phyloP scores from a whole-genome alignment of 306 rosid species.

The Begonia fuchsioides region DNA sequence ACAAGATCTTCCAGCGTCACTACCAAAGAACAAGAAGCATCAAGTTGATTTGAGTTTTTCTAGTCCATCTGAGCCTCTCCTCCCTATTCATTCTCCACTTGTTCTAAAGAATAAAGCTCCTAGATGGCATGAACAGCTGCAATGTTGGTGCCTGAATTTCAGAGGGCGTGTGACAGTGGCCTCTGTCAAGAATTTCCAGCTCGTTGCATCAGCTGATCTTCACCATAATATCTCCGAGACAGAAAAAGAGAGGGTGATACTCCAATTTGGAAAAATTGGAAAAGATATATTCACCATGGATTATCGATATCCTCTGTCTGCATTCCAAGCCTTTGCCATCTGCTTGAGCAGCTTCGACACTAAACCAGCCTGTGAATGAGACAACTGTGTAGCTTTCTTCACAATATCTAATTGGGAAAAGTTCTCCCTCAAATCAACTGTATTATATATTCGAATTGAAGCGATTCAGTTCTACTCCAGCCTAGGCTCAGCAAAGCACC shows the following conservation, averaged over 20 bases:
- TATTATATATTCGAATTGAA: too few relatives aligned
- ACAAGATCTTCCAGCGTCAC: constrained; percentile 8
- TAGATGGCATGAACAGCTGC: constrained; percentile 92
- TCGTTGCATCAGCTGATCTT: constrained; percentile 69
- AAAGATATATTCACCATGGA: constrained; percentile 97
- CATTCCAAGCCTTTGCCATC: constrained; percentile 92
- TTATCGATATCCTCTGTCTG: constrained; percentile 84
- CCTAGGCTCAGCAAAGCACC: too few relatives aligned
- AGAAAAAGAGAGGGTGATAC: constrained; percentile 74
- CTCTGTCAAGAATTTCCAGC: constrained; percentile 90
- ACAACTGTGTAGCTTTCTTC: constrained; percentile 7
- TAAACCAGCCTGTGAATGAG: constrained; percentile 86
- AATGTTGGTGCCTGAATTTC: constrained; percentile 96
- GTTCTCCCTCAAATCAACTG: too few relatives aligned
- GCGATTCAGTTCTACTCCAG: too few relatives aligned
- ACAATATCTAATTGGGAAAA: too few relatives aligned
- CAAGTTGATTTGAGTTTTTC: constrained; percentile 22
- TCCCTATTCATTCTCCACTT: constrained; percentile 23
- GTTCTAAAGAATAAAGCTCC: constrained; percentile 75
- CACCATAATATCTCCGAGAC: constrained; percentile 37
- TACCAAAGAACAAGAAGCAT: constrained; percentile 32
- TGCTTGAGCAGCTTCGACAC: constrained; percentile 97
- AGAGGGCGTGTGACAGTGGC: constrained; percentile 93
- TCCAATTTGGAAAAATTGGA: constrained; percentile 89
- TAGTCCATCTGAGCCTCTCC: constrained; percentile 12